Evolutionary conservation across 768 basidiomycete species (phyloP).

Genomic region (Lactifluus subvellereus): DNA sequence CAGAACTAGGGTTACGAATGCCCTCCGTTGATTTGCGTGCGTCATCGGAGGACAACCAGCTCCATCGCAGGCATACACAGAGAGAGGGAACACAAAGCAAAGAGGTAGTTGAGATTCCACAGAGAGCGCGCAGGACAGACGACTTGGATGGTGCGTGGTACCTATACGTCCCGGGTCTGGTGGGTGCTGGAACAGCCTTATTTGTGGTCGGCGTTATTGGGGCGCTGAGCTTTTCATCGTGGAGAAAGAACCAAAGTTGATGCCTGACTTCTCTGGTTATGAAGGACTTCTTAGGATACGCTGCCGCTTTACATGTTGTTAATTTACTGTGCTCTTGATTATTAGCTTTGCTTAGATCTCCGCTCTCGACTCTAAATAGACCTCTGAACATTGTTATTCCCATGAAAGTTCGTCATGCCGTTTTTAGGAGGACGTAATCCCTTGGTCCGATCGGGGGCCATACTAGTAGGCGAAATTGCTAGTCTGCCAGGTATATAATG

Average conservation of each 20-base stretch:
- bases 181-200: conserved; percentile 80
- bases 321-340: conserved; percentile 13
- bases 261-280: conserved; percentile 5
- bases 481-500: too few species aligned
- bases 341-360: conserved; percentile 16
- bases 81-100: conserved; percentile 13
- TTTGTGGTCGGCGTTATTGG: conserved; percentile 75
- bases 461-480: background rate
- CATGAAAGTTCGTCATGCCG: background rate
- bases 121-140: conserved; percentile 44
- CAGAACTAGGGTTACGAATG: conserved; percentile 52
- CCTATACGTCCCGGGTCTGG: conserved; percentile 67
- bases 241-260: conserved; percentile 33
- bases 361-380: conserved; percentile 1
- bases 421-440: too few species aligned
- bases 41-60: conserved; percentile 25
- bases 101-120: conserved; percentile 12
- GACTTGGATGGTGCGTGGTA: conserved; percentile 75
- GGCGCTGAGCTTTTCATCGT: conserved; percentile 63
- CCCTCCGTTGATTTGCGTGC: conserved; percentile 49
- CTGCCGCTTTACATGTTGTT: conserved; percentile 7
- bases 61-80: conserved; percentile 24
- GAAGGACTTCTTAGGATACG: conserved; percentile 2
- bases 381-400: background rate
- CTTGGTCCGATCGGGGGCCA: background rate